phyloP scores from a whole-genome alignment of 1,284 basidiomycete species.

The Cutaneotrichosporon dermatis region DNA sequence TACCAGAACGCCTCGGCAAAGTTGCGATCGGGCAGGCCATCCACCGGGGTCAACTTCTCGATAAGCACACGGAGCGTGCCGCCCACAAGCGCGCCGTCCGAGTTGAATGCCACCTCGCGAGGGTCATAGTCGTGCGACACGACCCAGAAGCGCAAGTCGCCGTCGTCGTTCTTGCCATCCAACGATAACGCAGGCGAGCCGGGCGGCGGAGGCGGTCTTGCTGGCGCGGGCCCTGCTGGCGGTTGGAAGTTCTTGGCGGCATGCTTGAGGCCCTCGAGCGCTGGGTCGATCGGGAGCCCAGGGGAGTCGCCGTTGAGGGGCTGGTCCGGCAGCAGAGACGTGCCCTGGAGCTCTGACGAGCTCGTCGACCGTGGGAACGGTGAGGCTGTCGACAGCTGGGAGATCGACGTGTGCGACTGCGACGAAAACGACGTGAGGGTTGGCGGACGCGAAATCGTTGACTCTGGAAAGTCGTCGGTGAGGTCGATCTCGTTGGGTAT shows the following conservation, averaged over 20 bases:
- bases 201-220: slow-evolving; percentile 3
- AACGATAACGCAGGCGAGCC: slow-evolving; percentile 4
- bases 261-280: slow-evolving; percentile 13
- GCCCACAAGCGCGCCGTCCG: slow-evolving; percentile 82
- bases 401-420: slow-evolving; percentile 7
- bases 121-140: slow-evolving; percentile 52
- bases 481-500: slow-evolving; percentile 40
- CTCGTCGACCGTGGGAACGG: slow-evolving; percentile 6
- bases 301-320: slow-evolving; percentile 8
- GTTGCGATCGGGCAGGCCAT: slow-evolving; percentile 71
- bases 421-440: slow-evolving; percentile 7
- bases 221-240: not conserved
- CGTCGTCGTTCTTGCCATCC: slow-evolving; percentile 11
- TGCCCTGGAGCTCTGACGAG: slow-evolving; percentile 1
- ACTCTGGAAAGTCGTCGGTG: slow-evolving; percentile 2
- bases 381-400: slow-evolving; percentile 3
- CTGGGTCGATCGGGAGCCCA: not conserved
- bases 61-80: slow-evolving; percentile 83
- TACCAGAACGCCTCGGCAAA: slow-evolving; percentile 88
- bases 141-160: slow-evolving; percentile 43
- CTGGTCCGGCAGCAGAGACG: not conserved
- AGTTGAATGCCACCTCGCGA: slow-evolving; percentile 83
- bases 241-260: slow-evolving; percentile 8
- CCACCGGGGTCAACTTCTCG: slow-evolving; percentile 95
- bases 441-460: slow-evolving; percentile 5